Evolutionary conservation across 2,329 filamentous ascomycete species (phyloP).

Genomic region (Cladosporium sp.): DNA sequence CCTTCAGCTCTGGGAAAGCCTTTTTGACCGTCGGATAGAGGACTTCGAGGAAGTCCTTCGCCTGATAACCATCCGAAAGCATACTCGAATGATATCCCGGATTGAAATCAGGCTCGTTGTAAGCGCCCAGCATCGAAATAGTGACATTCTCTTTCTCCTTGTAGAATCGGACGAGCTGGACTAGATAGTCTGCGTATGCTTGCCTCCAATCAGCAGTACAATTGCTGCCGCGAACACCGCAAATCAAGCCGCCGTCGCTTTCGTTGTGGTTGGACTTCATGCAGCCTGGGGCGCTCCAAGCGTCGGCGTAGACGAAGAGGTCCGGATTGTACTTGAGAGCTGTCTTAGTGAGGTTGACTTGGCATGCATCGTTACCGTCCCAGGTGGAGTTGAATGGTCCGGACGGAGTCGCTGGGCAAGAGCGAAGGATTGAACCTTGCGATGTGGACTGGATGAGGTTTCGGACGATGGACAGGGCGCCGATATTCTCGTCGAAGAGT

Average conservation of each 20-base stretch:
- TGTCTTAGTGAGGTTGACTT: slow-evolving; percentile 26
- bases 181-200: slow-evolving; percentile 53
- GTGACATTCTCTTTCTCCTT: slow-evolving; percentile 44
- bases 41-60: slow-evolving; percentile 28
- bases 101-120: slow-evolving; percentile 30
- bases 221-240: slow-evolving; percentile 29
- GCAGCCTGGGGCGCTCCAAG: slow-evolving; percentile 31
- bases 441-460: slow-evolving; percentile 29
- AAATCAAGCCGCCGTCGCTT: slow-evolving; percentile 27
- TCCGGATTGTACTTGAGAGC: slow-evolving; percentile 30
- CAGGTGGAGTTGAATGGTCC: slow-evolving; percentile 27
- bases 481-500: slow-evolving; percentile 30
- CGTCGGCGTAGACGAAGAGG: slow-evolving; percentile 30
- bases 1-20: slow-evolving; percentile 26
- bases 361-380: slow-evolving; percentile 23
- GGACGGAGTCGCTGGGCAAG: slow-evolving; percentile 26
- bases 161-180: slow-evolving; percentile 54
- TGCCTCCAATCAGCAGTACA: slow-evolving; percentile 44
- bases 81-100: slow-evolving; percentile 29
- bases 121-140: slow-evolving; percentile 24
- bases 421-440: slow-evolving; percentile 25
- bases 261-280: slow-evolving; percentile 28
- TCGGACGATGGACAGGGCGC: slow-evolving; percentile 29
- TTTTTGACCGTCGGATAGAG: slow-evolving; percentile 30
- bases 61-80: slow-evolving; percentile 31